These are phyloP conservation scores for Ceratocystis colombiana DNA, from an alignment of 2,329 filamentous ascomycete genomes.

Conservation along the genomic window DNA sequence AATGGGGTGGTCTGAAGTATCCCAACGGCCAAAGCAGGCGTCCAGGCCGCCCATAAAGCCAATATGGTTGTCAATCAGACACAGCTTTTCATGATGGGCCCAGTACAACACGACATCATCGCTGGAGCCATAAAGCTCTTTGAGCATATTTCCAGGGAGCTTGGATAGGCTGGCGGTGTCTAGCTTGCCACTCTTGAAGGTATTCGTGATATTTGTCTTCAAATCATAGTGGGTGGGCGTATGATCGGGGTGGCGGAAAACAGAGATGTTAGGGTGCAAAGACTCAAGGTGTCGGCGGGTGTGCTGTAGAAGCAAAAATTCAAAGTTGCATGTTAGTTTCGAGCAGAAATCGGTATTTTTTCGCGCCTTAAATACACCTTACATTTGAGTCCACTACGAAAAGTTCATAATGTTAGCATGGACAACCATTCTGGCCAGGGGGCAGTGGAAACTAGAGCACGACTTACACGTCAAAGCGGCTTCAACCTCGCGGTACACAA, in stretches of 20 bases:
- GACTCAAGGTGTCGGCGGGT: conserved; percentile 70
- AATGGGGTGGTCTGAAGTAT: conserved; percentile 63
- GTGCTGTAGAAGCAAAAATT: conserved; percentile 40
- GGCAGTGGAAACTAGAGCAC: conserved; percentile 28
- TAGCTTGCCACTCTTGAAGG: conserved; percentile 39
- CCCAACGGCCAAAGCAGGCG: conserved; percentile 79
- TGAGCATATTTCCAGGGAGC: conserved; percentile 61
- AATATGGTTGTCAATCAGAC: conserved; percentile 63
- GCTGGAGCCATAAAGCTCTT: conserved; percentile 69
- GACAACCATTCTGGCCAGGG: neutral
- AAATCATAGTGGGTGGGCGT: conserved; percentile 61
- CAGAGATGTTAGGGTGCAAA: conserved; percentile 72
- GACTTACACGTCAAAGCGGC: conserved; percentile 67
- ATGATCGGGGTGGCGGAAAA: conserved; percentile 88
- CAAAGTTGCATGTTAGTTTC: neutral
- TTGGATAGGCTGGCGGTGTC: conserved; percentile 49
- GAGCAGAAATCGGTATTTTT: neutral
- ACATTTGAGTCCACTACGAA: conserved; percentile 36
- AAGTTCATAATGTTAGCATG: neutral
- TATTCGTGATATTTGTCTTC: conserved; percentile 56
- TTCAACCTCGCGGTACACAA: conserved; percentile 87
- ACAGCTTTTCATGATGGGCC: conserved; percentile 90
- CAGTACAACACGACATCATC: conserved; percentile 79
- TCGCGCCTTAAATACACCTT: conserved; percentile 25
- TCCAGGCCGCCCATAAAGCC: conserved; percentile 91